Evolutionary conservation across 176 grass and related monocot genomes (phyloP), one percentile per base, ranked within the genome.

Genomic region (Juncus inflexus): DNA sequence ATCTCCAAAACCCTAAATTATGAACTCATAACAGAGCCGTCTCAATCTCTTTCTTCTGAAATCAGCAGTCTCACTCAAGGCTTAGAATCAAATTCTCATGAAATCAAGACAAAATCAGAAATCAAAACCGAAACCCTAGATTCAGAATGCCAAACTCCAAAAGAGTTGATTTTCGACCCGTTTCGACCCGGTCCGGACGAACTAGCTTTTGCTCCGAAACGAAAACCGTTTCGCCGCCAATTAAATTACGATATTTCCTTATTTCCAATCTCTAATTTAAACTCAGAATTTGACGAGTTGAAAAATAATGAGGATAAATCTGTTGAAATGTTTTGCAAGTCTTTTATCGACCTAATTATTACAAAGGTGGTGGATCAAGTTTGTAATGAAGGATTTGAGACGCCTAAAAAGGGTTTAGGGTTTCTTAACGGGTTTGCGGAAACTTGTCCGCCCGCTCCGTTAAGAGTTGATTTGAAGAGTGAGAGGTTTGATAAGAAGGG

Each of bases 271-370:
- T 3, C 42, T 12, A 55, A 71, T 71, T 71, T 60, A 52, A 55
- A 71, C 5, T 35, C 5, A 4, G 38, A 71, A 58, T 58, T 56
- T 66, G 73, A 76, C 43, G 73, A 76, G 36, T 51, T 37, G 41
- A 37, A 42, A 51, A 49, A 76, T 28, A 28, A 28, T 49, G 61
- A 76, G 13, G 73, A 58, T 16, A 57, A 9, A 47, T 47, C 9
- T 47, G 9, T 71, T 16, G 55, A 72, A 40, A 45, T 5, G 14
- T 14, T 79, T 8, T 79, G 76, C 58, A 72, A 72, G 37, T 79
- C 76, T 3, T 72, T 79, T 72, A 42, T 79, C 37, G 76, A 72
- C 4, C 58, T 79, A 53, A 72, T 71, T 28, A 71, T 71, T 35
- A 19, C 68, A 42, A 55, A 47, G 64, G 68, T 59, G 3, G 15